Evolutionary conservation across 75 land plant species (phyloP).

Genomic region (Azolla pinnata): DNA sequence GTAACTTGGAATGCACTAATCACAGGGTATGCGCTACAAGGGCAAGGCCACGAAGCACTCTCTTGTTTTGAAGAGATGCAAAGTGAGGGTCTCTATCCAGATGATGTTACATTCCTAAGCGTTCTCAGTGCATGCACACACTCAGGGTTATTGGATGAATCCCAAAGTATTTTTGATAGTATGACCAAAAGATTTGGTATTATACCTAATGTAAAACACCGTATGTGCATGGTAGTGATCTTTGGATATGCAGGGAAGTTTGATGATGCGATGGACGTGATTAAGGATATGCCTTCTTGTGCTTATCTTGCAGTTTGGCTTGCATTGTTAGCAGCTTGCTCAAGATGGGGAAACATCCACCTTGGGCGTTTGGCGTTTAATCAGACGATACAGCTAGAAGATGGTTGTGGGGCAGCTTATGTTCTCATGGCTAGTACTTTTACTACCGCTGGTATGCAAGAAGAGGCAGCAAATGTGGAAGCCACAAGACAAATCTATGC

Average conservation of each 20-base stretch:
- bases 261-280: slow-evolving; percentile 18
- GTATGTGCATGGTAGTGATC: slow-evolving; percentile 26
- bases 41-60: slow-evolving; percentile 24
- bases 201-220: slow-evolving; percentile 31
- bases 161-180: not conserved
- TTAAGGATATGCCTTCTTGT: slow-evolving; percentile 24
- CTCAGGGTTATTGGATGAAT: not conserved
- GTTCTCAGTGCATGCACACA: slow-evolving; percentile 12
- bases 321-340: slow-evolving; percentile 42
- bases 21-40: slow-evolving; percentile 29
- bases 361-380: slow-evolving; percentile 33
- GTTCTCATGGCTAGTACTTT: not conserved
- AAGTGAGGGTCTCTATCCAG: slow-evolving; percentile 12
- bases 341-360: slow-evolving; percentile 30
- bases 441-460: not conserved
- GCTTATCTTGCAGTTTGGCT: slow-evolving; percentile 45
- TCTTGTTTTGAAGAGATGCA: slow-evolving; percentile 25
- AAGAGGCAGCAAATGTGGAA: too few relatives aligned
- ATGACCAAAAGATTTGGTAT: slow-evolving; percentile 13
- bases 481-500: too few relatives aligned
- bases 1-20: slow-evolving; percentile 36
- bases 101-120: slow-evolving; percentile 8
- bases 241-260: slow-evolving; percentile 33
- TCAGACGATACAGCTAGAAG: slow-evolving; percentile 12
- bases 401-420: not conserved